Conservation (phyloP, 495 filamentous ascomycete species). For the Gamarada debralockiae region DNA sequence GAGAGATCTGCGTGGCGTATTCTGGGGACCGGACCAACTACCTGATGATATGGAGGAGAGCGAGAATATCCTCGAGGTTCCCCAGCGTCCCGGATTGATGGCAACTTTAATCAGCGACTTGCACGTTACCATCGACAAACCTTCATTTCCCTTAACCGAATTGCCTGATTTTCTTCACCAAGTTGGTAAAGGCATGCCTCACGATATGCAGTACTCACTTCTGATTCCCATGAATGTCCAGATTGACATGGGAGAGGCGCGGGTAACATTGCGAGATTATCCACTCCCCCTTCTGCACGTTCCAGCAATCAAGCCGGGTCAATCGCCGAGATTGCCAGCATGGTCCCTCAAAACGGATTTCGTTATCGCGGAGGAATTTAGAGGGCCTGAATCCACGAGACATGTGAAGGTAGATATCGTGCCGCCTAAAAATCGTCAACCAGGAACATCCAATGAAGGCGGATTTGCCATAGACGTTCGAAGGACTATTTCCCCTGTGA, state of each 20-base stretch:
- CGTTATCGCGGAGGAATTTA: conserved; percentile 92
- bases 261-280: conserved; percentile 83
- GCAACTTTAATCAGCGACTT: conserved; percentile 78
- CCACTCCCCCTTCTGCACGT: conserved; percentile 90
- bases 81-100: conserved; percentile 83
- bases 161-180: conserved; percentile 78
- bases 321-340: conserved; percentile 75
- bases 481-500: conserved; percentile 89
- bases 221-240: conserved; percentile 87
- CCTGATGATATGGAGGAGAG: conserved; percentile 76
- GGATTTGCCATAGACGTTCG: conserved; percentile 82
- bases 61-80: conserved; percentile 83
- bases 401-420: conserved; percentile 83
- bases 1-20: conserved; percentile 72
- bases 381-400: conserved; percentile 70
- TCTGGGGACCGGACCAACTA: conserved; percentile 79
- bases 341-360: conserved; percentile 87
- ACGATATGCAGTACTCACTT: conserved; percentile 82
- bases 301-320: conserved; percentile 72
- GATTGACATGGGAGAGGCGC: conserved; percentile 87
- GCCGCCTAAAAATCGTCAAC: conserved; percentile 50
- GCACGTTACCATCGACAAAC: conserved; percentile 84
- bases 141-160: conserved; percentile 78
- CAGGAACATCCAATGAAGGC: conserved; percentile 42
- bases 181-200: conserved; percentile 94